Evolutionary conservation across 225 moss, liverwort and hornwort species (phyloP), one percentile per base, ranked within the genome.

Genomic region (Rhytidiadelphus loreus): DNA sequence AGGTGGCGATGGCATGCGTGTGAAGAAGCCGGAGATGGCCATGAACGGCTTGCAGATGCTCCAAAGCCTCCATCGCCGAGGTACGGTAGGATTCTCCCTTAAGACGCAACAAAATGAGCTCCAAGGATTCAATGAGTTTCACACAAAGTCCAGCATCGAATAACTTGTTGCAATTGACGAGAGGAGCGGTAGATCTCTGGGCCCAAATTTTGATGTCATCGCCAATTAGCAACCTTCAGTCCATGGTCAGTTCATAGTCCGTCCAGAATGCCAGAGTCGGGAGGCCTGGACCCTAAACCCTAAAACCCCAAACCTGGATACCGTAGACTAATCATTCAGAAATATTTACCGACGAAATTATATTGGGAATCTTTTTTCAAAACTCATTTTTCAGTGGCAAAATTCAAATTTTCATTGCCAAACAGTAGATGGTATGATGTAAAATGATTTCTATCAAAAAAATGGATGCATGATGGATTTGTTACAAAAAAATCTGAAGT

Each of bases 1-100:
- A 32, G n/a, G 91, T 76, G 90, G 92, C 88, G 72, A 98, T 84
- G 29, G 48, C 90, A 82, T 96, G 93, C 33, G 91, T 80, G 63
- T 93, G 96, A 83, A 98, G 94, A 82, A 94, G 93, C 12, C 90
- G 92, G 56, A 95, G 88, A 50, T 93, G 90, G 80, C 88, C 84
- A 59, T 98, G 95, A 37, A 98, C 93, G 13, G 83, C 90, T 86
- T 96, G 93, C 92, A 98, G 86, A 61, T 90, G 96, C 93, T 92
- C 92, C 85, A 96, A 74, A 28, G 88, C 93, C 87, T 96, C 96
- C 96, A 96, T 96, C 58, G 41, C 55, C 61, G 17, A 73, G 13
- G 20, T n/a, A n/a, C n/a, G n/a, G n/a, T 12, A 41, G 16, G 10
- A 52, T 48, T 66, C 41, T 22, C 35, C 72, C 60, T 46, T 46